phyloP scores from a whole-genome alignment of 192 early-diverging fungal species.

The Rhizoclosmatium sp. region DNA sequence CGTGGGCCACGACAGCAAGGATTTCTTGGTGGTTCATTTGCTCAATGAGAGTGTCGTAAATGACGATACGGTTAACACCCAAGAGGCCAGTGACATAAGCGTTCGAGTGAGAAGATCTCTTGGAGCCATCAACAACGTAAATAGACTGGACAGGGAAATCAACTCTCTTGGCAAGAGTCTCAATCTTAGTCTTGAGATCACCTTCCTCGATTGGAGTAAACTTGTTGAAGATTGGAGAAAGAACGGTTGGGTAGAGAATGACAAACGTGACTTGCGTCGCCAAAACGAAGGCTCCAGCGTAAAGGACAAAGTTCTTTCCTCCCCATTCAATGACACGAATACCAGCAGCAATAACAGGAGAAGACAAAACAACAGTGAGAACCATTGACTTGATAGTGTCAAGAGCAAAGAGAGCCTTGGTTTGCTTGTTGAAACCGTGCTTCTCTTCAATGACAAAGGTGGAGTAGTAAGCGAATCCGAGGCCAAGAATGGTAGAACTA shows the following conservation, averaged over 20 bases:
- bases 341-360: conserved; percentile 74
- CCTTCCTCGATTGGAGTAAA: conserved; percentile 87
- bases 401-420: conserved; percentile 74
- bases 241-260: conserved; percentile 89
- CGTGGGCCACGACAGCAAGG: conserved; percentile 91
- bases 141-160: conserved; percentile 92
- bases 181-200: conserved; percentile 82
- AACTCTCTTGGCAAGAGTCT: conserved; percentile 79
- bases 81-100: conserved; percentile 97
- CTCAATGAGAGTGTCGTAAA: conserved; percentile 92
- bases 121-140: conserved; percentile 92
- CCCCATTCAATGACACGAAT: conserved; percentile 82
- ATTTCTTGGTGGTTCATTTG: conserved; percentile 88
- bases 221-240: conserved; percentile 99
- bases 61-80: conserved; percentile 93
- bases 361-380: conserved; percentile 75
- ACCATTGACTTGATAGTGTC: conserved; percentile 78
- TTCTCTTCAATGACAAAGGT: conserved; percentile 94
- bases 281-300: conserved; percentile 90
- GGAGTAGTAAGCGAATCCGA: conserved; percentile 84
- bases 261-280: conserved; percentile 56
- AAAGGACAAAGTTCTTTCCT: conserved; percentile 87
- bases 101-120: conserved; percentile 90
- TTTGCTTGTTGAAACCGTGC: conserved; percentile 97
- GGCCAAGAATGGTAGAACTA: conserved; percentile 66